Base-by-base conservation (phyloP, 1,284 basidiomycete species). In the Rhodotorula sp. region DNA sequence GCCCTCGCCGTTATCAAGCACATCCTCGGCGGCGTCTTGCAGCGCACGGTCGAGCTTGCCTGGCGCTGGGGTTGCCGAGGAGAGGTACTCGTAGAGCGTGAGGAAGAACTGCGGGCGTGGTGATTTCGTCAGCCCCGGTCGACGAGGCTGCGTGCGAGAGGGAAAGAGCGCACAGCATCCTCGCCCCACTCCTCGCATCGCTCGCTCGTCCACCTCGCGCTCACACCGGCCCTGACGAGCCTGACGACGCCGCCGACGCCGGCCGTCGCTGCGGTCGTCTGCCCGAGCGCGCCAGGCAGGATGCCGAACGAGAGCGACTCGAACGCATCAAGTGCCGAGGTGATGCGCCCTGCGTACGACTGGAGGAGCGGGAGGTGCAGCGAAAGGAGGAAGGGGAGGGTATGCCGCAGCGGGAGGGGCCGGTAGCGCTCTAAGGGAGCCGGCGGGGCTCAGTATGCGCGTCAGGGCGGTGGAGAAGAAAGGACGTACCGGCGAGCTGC, bases 211-310 rank as follows among this genome's bases (percentile, higher is more conserved):
- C 89, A 92, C 65, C 84, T 86, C 4, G 91, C 88, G 78, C 91
- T 94, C 25, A 94, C 82, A 32, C 90, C 83, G 2, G 92, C 93
- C 79, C 96, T 92, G 76, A 91, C 88, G 44, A 97, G 83, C 62
- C 92, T 85, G 77, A 90, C 88, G 19, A 90, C 85, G 13, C 93
- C 94, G 63, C 90, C 89, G 7, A 90, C 85, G 2, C 93, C 92
- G 50, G 87, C 87, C 75, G 62, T 83, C 82, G 59, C 88, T 84
- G 25, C 82, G 80, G 19, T 83, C 77, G 95, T 85, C 9, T 91
- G 92, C 9, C 95, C 96, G 0, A 96, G 94, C 12, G 98, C 93
- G 6, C 90, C 91, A 9, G 94, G 89, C 41, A 94, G 87, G 76
- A 99, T 89, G 0, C 90, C 88, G 29, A 90, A 92, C 1, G 92